Percentiles rank a stretch among this genome's conserved stretches.
Evolutionary conservation across 352 stramenopile genomes (phyloP).

Genomic region (Pythium utonaiense): DNA sequence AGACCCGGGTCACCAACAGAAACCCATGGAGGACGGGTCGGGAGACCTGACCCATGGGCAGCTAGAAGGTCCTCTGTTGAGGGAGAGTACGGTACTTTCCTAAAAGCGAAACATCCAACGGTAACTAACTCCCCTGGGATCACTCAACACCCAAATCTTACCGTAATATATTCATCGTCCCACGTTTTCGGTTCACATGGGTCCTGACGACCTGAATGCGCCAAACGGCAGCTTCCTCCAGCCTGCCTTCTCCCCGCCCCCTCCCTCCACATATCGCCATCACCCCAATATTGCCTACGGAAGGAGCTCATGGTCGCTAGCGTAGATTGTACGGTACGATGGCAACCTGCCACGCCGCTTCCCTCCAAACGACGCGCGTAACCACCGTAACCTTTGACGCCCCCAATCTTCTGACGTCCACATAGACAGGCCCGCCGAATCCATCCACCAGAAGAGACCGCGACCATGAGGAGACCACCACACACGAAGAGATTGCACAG

Average conservation of each 20-base stretch:
- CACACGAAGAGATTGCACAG: constrained; percentile 2
- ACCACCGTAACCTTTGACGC: neutral
- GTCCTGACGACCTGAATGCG: neutral
- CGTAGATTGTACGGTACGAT: too few relatives aligned
- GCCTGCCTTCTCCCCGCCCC: neutral
- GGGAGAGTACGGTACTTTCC: neutral
- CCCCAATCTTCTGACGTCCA: neutral
- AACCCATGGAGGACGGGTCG: neutral
- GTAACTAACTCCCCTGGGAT: neutral
- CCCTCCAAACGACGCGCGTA: neutral
- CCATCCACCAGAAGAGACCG: neutral
- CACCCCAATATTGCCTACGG: too few relatives aligned
- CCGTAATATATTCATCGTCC: neutral
- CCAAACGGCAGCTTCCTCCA: neutral
- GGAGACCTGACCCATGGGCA: neutral
- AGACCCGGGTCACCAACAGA: neutral
- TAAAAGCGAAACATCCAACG: too few relatives aligned
- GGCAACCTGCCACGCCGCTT: too few relatives aligned
- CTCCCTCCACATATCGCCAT: too few relatives aligned
- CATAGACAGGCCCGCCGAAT: neutral
- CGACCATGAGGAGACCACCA: neutral
- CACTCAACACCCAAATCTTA: constrained; percentile 3
- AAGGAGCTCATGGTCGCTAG: too few relatives aligned
- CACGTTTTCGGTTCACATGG: neutral
- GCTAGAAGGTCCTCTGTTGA: neutral